These are phyloP conservation scores for Gastrodia elata DNA, from an alignment of 106 monocot species.

Conservation along the genomic window DNA sequence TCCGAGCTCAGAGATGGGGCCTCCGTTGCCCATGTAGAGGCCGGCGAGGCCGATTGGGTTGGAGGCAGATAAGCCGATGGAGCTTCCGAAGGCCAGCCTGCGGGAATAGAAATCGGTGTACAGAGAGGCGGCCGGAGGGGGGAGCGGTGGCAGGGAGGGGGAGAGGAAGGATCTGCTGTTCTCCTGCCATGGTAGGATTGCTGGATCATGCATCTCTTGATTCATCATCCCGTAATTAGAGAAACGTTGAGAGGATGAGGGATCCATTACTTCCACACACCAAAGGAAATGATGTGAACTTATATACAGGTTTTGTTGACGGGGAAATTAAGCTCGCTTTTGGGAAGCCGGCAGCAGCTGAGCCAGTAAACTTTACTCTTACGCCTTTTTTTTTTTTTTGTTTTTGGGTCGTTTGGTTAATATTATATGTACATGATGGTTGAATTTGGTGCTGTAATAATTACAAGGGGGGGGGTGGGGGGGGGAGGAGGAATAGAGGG, in stretches of 20 bases:
- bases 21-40: constrained; percentile 19
- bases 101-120: constrained; percentile 14
- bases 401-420: no score
- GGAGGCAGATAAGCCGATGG: background rate
- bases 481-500: background rate
- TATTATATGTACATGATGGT: background rate
- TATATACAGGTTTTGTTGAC: no score
- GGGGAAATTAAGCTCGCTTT: background rate
- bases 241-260: no score
- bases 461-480: background rate
- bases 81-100: constrained; percentile 20
- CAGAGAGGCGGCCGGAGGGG: constrained; percentile 15
- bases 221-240: background rate
- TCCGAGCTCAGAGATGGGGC: constrained; percentile 33
- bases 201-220: background rate
- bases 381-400: constrained; percentile 7
- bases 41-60: constrained; percentile 32
- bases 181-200: background rate
- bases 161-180: constrained; percentile 3
- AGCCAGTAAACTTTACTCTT: constrained; percentile 4
- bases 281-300: no score
- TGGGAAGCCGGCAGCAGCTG: background rate
- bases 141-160: constrained; percentile 11
- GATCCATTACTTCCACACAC: no score
- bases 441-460: background rate